Evolutionary conservation across 2,329 filamentous ascomycete species (phyloP).

Genomic region (Penicillium sp.): DNA sequence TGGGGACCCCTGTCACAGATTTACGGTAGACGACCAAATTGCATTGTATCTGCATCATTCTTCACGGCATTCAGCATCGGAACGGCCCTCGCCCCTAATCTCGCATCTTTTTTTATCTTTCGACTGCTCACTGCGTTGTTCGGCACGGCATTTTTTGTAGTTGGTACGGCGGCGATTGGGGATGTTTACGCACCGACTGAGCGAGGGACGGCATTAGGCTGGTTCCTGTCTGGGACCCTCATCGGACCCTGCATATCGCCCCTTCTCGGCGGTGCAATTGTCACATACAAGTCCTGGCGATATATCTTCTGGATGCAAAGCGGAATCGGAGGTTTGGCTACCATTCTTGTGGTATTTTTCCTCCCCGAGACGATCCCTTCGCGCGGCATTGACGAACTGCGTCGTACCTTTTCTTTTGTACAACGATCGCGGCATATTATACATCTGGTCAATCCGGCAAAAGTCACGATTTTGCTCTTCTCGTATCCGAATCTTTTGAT

Average conservation of each 20-base stretch:
- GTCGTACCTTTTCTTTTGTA: slow-evolving; percentile 48
- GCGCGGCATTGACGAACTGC: slow-evolving; percentile 59
- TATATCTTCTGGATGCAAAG: slow-evolving; percentile 75
- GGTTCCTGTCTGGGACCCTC: slow-evolving; percentile 67
- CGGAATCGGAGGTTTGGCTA: slow-evolving; percentile 59
- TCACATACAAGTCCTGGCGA: slow-evolving; percentile 70
- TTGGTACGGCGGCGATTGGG: slow-evolving; percentile 66
- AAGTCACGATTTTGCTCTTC: slow-evolving; percentile 59
- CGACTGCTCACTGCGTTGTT: slow-evolving; percentile 70
- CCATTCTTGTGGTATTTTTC: slow-evolving; percentile 59
- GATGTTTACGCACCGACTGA: slow-evolving; percentile 64
- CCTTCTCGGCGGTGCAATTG: slow-evolving; percentile 59
- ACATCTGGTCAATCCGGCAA: slow-evolving; percentile 62
- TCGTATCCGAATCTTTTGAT: slow-evolving; percentile 66
- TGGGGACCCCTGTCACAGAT: slow-evolving; percentile 70
- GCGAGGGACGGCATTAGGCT: slow-evolving; percentile 67
- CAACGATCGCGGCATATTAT: slow-evolving; percentile 53
- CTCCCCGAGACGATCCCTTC: slow-evolving; percentile 69
- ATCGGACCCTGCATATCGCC: slow-evolving; percentile 65
- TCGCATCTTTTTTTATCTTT: slow-evolving; percentile 69
- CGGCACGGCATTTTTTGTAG: slow-evolving; percentile 68
- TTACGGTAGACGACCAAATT: slow-evolving; percentile 56
- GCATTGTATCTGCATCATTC: slow-evolving; percentile 21
- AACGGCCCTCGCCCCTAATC: slow-evolving; percentile 66
- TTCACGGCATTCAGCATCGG: slow-evolving; percentile 67